phyloP scores from a whole-genome alignment of 345 rosid species.

The Physaria fendleri region DNA sequence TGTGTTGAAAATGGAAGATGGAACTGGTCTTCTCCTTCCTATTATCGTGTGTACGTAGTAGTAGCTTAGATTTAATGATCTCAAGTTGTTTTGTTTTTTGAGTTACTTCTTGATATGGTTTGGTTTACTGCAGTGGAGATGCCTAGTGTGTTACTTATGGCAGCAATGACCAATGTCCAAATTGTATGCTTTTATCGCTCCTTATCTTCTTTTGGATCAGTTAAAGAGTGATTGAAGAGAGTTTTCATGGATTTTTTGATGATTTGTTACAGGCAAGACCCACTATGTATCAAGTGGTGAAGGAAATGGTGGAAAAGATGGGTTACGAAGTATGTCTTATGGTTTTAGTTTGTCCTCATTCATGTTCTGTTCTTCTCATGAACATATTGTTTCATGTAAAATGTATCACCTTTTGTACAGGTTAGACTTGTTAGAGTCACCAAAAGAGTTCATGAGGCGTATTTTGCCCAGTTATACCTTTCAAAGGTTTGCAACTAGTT shows the following conservation, averaged over 20 bases:
- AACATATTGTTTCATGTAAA: neutral
- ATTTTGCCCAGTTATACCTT: conserved; percentile 74
- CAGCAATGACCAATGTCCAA: conserved; percentile 81
- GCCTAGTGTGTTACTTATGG: conserved; percentile 95
- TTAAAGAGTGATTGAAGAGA: neutral
- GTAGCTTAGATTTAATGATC: neutral
- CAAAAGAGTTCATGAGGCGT: conserved; percentile 89
- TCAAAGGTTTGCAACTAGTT: conserved; percentile 48
- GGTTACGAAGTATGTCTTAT: conserved; percentile 58
- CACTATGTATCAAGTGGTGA: conserved; percentile 85
- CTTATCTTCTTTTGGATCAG: neutral
- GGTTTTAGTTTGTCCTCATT: neutral
- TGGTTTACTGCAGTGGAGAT: conserved; percentile 76
- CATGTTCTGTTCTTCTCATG: neutral
- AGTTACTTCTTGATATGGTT: neutral
- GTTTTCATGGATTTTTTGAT: neutral
- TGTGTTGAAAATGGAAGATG: conserved; percentile 97
- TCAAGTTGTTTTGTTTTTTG: neutral
- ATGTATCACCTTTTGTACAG: conserved; percentile 35
- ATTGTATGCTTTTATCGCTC: conserved; percentile 45
- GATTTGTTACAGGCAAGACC: conserved; percentile 71
- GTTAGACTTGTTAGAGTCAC: conserved; percentile 89
- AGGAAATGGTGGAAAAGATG: conserved; percentile 88
- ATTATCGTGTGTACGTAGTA: conserved; percentile 84
- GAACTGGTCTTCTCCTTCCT: conserved; percentile 92